phyloP scores from a whole-genome alignment of 495 filamentous ascomycete species.

The Halenospora varia region DNA sequence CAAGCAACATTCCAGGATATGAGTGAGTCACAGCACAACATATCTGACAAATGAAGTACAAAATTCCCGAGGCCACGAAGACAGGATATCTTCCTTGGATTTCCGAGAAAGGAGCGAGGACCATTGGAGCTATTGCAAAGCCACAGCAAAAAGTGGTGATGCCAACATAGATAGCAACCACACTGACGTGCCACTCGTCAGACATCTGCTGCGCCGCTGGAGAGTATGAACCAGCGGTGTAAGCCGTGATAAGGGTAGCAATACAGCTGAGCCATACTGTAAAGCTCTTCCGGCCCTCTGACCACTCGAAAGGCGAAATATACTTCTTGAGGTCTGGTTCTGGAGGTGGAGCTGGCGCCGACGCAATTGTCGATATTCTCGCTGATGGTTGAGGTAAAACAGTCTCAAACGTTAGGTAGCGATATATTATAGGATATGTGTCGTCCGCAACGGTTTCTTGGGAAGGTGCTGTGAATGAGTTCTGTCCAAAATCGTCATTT shows the following conservation, averaged over 20 bases:
- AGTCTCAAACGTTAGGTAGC: constrained; percentile 73
- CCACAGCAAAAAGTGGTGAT: constrained; percentile 81
- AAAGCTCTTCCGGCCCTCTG: constrained; percentile 59
- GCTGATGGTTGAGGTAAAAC: constrained; percentile 53
- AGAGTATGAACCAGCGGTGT: constrained; percentile 77
- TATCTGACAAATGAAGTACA: constrained; percentile 65
- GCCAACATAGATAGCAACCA: constrained; percentile 64
- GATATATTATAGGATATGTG: constrained; percentile 48
- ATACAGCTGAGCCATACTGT: constrained; percentile 71
- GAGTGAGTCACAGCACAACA: constrained; percentile 71
- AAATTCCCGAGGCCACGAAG: constrained; percentile 66
- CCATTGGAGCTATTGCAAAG: constrained; percentile 84
- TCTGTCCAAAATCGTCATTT: not conserved
- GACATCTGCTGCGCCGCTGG: constrained; percentile 60
- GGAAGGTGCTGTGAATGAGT: not conserved
- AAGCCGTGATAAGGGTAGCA: constrained; percentile 75
- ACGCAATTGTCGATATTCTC: constrained; percentile 30
- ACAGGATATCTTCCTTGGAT: constrained; percentile 80
- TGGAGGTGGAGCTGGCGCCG: constrained; percentile 40
- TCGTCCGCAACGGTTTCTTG: constrained; percentile 3
- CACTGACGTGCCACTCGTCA: constrained; percentile 56
- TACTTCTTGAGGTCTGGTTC: constrained; percentile 65
- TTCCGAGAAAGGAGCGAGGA: constrained; percentile 86
- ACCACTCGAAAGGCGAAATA: constrained; percentile 72
- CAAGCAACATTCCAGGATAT: constrained; percentile 70